phyloP scores from a whole-genome alignment of 805 yeast genomes.

The Hanseniaspora valbyensis region DNA sequence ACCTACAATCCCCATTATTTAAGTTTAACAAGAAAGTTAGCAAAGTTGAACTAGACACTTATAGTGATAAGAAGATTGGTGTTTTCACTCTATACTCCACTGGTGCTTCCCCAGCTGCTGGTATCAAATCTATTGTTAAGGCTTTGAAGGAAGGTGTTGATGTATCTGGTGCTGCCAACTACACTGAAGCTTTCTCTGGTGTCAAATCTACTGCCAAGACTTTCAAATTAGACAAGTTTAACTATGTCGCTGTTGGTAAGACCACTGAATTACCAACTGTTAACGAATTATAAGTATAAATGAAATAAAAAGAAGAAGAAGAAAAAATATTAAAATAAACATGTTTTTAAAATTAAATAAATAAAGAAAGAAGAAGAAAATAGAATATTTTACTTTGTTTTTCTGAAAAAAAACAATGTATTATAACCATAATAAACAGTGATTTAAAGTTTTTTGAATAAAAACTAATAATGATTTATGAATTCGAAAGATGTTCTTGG shows the following conservation, averaged over 20 bases:
- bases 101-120: conserved; percentile 47
- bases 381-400: too few relatives aligned
- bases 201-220: conserved; percentile 33
- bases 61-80: conserved; percentile 54
- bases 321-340: background rate
- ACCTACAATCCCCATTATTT: conserved; percentile 49
- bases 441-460: too few relatives aligned
- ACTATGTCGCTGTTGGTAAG: conserved; percentile 84
- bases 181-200: conserved; percentile 36
- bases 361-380: background rate
- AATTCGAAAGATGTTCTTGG: too few relatives aligned
- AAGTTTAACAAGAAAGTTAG: conserved; percentile 44
- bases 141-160: conserved; percentile 43
- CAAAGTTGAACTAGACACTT: conserved; percentile 44
- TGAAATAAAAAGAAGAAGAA: background rate
- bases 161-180: conserved; percentile 49
- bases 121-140: conserved; percentile 50
- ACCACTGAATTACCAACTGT: conserved; percentile 75
- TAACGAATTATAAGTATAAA: conserved; percentile 61
- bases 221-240: conserved; percentile 51
- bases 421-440: too few relatives aligned
- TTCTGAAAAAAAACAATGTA: too few relatives aligned
- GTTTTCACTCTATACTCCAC: conserved; percentile 61
- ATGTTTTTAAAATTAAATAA: background rate
- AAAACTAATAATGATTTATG: too few relatives aligned